Evolutionary conservation across 1,284 basidiomycete species (phyloP), one percentile per base, ranked within the genome.

Genomic region (Schizopora paradoxa): DNA sequence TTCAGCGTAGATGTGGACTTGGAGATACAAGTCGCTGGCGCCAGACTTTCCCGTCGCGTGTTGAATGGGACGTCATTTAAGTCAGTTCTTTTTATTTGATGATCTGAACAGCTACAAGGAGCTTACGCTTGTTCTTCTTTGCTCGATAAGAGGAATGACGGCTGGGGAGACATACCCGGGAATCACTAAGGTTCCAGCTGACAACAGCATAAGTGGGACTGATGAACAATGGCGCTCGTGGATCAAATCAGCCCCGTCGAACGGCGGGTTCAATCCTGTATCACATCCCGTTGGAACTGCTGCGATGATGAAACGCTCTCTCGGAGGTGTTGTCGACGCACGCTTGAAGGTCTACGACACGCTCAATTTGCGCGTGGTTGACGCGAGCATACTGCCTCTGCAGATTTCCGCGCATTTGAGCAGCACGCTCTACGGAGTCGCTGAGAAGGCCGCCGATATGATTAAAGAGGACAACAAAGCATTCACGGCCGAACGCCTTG

Each of bases 391-490:
- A 19, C 46, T 54, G n/a, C 47, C 53, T 13, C 45, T 54, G 19
- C 51, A 51, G 19, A 16, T 56, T 22, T 45, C 45, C n/a, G 52
- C 49, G 8, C 53, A 54, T 36, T 33, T 46, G 11, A 43, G 45
- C 23, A 47, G 40, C 13, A 68, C 69, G 29, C 52, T 72, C 40
- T 74, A 73, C 53, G 70, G 69, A 11, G 61, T 74, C 26, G 72
- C 72, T 4, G 72, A 74, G 58, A 73, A 72, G 52, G 73, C 68
- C 52, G 72, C 70, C 16, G 70, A 71, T 43, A 58, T 76, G 18
- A 70, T 70, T 27, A 49, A 49, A 22, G 52, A 52, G 5, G 47
- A 39, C 55, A 6, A 53, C 41, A n/a, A n/a, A n/a, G n/a, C n/a
- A n/a, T n/a, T n/a, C n/a, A n/a, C n/a, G n/a, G n/a, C n/a, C n/a